Base-by-base conservation (phyloP, 495 filamentous ascomycete species). In the Terfezia claveryi region DNA sequence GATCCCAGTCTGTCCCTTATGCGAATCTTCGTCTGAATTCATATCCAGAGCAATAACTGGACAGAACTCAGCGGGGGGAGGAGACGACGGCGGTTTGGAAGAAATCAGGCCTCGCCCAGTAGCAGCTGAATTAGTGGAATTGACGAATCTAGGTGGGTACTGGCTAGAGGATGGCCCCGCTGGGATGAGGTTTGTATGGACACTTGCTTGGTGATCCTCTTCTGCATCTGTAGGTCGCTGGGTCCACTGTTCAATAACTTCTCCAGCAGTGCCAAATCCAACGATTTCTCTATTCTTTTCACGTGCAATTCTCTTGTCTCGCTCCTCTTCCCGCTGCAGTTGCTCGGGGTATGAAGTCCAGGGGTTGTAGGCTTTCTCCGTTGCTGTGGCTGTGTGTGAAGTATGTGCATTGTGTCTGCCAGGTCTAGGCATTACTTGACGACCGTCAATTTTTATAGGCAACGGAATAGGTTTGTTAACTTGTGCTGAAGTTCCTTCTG, bases 171-270 rank as follows among this genome's bases (percentile, higher is more conserved):
- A 50, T 49, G 58, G 58, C 7, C 62, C 58, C n/a, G 52, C 58
- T 54, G 55, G 61, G 49, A 55, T 55, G 54, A 7, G 7, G 7
- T 32, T 32, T 32, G 27, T 32, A 32, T 32, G 27, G 27, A 32
- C 27, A 32, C 27, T 32, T 32, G 27, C 27, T 32, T 7, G 27
- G 27, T 32, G 27, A 32, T 64, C 61, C 38, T 54, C 63, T 37
- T 56, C 52, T 37, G 64, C 55, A 38, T 54, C 61, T 7, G 17
- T 56, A 50, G 62, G 58, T 46, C 56, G 55, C 37, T 44, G 52
- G 50, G 58, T 64, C 62, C 62, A 64, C 36, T 54, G 61, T 37
- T 57, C 58, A n/a, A 64, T 56, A 50, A 58, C 61, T 23, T 61
- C 51, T 37, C 53, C 36, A 52, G 17, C 60, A 32, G 46, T 55